phyloP scores from a whole-genome alignment of 352 stramenopile genomes.

The Aphanomyces euteiches region DNA sequence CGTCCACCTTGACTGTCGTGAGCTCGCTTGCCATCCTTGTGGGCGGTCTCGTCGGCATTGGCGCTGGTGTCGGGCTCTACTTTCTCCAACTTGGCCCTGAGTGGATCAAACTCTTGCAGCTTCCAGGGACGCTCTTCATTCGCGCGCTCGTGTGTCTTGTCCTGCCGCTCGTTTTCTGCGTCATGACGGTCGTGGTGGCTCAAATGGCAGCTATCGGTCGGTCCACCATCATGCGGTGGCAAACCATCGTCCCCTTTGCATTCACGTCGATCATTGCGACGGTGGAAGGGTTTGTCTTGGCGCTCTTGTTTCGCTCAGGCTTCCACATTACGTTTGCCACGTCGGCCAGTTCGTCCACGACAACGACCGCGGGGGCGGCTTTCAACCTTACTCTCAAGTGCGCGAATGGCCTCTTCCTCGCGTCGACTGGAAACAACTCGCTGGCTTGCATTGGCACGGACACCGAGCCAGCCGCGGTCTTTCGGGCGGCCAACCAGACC shows the following conservation, averaged over 20 bases:
- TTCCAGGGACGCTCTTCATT: conserved; percentile 67
- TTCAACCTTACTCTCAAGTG: conserved; percentile 36
- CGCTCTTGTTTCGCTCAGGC: neutral
- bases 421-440: conserved; percentile 41
- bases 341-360: neutral
- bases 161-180: conserved; percentile 71
- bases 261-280: conserved; percentile 3
- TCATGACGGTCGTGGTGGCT: conserved; percentile 61
- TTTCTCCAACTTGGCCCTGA: neutral
- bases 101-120: conserved; percentile 23
- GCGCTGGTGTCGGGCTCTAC: neutral
- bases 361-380: too few species aligned
- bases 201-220: conserved; percentile 59
- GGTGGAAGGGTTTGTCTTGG: neutral
- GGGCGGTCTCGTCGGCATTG: neutral
- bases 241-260: neutral
- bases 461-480: neutral
- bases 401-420: conserved; percentile 49
- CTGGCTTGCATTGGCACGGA: conserved; percentile 36
- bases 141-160: conserved; percentile 74
- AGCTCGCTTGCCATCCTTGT: neutral
- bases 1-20: neutral
- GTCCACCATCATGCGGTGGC: conserved; percentile 31
- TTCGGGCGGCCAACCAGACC: conserved; percentile 1
- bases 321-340: neutral